Conservation (phyloP, 306 rosid genomes). For the Cucurbita ficifolia region DNA sequence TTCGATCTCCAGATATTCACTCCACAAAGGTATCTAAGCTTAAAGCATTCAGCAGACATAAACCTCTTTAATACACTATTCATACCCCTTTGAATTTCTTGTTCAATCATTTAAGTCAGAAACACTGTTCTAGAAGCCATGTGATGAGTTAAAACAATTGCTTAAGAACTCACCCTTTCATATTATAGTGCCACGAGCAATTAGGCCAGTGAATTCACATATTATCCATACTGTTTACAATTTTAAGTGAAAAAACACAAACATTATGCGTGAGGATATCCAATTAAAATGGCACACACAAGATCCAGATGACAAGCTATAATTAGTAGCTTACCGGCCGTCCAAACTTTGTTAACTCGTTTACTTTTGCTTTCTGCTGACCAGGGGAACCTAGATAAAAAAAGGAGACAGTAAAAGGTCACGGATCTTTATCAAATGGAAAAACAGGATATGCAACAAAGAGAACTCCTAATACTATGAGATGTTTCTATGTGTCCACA, state of each 20-base stretch:
- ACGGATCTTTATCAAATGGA: neutral
- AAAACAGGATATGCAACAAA: neutral
- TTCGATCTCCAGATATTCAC: neutral
- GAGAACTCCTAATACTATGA: neutral
- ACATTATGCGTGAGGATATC: neutral
- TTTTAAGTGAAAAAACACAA: neutral
- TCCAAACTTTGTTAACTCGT: constrained; percentile 72
- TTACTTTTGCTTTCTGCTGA: constrained; percentile 57
- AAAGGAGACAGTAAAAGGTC: neutral
- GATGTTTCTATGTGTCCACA: neutral
- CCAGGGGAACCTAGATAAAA: constrained; percentile 58
- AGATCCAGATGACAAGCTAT: constrained; percentile 2
- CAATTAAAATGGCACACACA: constrained; percentile 6
- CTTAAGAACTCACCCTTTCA: neutral
- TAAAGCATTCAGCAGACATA: neutral
- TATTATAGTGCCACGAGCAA: neutral
- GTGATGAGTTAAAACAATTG: neutral
- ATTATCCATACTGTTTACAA: neutral
- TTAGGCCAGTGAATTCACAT: neutral
- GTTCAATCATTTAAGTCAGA: neutral
- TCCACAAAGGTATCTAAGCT: neutral
- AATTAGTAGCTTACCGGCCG: constrained; percentile 62
- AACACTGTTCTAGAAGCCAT: neutral
- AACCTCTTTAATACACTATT: neutral
- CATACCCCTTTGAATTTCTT: neutral